These are phyloP conservation scores for Clonostachys chloroleuca DNA, from an alignment of 2,329 filamentous ascomycete genomes.

Conservation along the genomic window DNA sequence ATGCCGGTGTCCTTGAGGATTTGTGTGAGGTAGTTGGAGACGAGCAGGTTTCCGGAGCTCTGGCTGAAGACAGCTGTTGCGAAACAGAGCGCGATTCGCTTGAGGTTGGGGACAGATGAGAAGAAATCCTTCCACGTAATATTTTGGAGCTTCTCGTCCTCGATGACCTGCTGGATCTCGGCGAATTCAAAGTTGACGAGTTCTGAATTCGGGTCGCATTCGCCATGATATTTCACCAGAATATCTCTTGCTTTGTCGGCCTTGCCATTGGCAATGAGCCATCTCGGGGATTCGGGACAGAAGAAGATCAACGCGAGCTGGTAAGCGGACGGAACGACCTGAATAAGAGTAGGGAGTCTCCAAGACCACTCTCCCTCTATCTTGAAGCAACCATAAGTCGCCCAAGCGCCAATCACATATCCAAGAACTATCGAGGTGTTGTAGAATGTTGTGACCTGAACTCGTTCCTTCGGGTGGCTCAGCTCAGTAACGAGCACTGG, in stretches of 20 bases:
- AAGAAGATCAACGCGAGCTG: conserved; percentile 40
- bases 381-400: conserved; percentile 22
- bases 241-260: conserved; percentile 43
- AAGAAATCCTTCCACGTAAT: conserved; percentile 37
- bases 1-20: conserved; percentile 32
- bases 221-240: conserved; percentile 46
- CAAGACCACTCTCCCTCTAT: conserved; percentile 35
- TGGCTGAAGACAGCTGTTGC: conserved; percentile 32
- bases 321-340: conserved; percentile 35
- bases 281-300: conserved; percentile 57
- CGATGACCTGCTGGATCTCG: conserved; percentile 43
- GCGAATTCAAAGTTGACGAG: conserved; percentile 41
- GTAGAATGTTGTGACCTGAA: conserved; percentile 28
- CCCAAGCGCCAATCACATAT: conserved; percentile 29
- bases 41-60: conserved; percentile 31
- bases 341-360: conserved; percentile 48
- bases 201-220: conserved; percentile 33
- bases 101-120: conserved; percentile 27
- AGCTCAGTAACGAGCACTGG: conserved; percentile 36
- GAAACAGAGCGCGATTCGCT: conserved; percentile 32
- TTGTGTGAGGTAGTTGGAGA: conserved; percentile 33
- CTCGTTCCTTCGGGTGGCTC: conserved; percentile 32
- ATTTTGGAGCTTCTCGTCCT: conserved; percentile 34
- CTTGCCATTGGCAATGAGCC: conserved; percentile 47
- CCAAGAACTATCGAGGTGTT: conserved; percentile 33